Conservation (phyloP, 1,139 yeast species). For the Zygoascus hellenicus region DNA sequence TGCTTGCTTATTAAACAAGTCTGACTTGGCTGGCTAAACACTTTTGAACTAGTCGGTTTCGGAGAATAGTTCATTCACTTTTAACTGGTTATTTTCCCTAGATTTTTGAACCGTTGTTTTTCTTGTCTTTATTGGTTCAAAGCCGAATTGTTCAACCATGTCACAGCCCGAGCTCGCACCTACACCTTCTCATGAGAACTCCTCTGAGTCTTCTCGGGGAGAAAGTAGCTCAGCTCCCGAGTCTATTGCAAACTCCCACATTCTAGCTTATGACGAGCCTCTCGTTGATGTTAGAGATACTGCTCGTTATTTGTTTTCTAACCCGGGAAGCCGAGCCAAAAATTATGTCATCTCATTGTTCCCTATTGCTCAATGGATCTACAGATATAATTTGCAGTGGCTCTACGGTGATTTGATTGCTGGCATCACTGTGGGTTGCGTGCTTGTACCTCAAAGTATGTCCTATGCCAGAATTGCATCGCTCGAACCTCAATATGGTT, state of each 20-base stretch:
- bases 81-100: too few species aligned
- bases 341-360: conserved; percentile 58
- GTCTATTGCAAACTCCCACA: conserved; percentile 7
- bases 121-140: too few species aligned
- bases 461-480: conserved; percentile 88
- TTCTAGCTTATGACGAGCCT: conserved; percentile 20
- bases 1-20: too few species aligned
- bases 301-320: conserved; percentile 12
- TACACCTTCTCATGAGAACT: background rate
- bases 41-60: too few species aligned
- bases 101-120: too few species aligned
- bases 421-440: conserved; percentile 89
- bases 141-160: too few species aligned
- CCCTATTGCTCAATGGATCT: conserved; percentile 77
- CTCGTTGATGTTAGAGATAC: conserved; percentile 15
- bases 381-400: conserved; percentile 78
- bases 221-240: background rate
- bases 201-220: background rate
- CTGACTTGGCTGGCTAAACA: too few species aligned
- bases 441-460: conserved; percentile 93
- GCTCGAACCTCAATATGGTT: conserved; percentile 74
- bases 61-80: too few species aligned
- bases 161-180: background rate
- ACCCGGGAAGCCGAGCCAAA: conserved; percentile 39
- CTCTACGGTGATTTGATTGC: conserved; percentile 78